phyloP scores from a whole-genome alignment of 345 rosid genomes.

The Eucalyptus paniculata region DNA sequence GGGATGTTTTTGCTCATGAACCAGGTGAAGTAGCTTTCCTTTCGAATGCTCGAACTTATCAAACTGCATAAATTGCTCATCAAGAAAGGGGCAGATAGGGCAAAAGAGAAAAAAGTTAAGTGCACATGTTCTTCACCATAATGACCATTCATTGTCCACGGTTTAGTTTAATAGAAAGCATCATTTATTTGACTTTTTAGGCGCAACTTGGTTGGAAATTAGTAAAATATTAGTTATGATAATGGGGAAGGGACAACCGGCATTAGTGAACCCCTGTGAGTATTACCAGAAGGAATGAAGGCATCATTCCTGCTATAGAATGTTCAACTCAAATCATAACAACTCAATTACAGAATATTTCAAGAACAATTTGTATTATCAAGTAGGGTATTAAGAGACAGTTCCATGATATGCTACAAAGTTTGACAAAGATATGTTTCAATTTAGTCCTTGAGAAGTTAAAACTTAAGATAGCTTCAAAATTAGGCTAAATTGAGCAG shows the following conservation, averaged over 20 bases:
- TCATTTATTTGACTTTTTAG: not conserved
- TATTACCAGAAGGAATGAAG: no score
- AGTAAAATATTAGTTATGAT: not conserved
- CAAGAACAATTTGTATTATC: not conserved
- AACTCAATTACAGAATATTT: fast-evolving
- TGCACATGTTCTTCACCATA: not conserved
- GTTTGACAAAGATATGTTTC: not conserved
- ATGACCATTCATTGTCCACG: not conserved
- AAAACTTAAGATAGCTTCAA: not conserved
- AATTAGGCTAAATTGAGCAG: not conserved
- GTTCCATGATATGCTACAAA: not conserved
- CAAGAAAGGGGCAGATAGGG: not conserved
- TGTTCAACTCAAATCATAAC: not conserved
- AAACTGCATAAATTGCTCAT: not conserved
- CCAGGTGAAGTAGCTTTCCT: conserved; percentile 4
- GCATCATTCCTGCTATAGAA: not conserved
- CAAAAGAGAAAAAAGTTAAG: not conserved
- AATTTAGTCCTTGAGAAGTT: not conserved
- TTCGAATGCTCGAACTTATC: not conserved
- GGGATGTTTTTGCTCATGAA: conserved; percentile 36
- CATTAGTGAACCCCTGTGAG: not conserved
- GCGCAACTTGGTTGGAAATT: not conserved
- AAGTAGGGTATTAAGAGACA: not conserved
- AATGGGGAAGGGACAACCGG: not conserved
- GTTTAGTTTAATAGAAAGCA: not conserved